Evolutionary conservation across 768 basidiomycete genomes (phyloP).

Genomic region (Strobilomyces echinocephalus): DNA sequence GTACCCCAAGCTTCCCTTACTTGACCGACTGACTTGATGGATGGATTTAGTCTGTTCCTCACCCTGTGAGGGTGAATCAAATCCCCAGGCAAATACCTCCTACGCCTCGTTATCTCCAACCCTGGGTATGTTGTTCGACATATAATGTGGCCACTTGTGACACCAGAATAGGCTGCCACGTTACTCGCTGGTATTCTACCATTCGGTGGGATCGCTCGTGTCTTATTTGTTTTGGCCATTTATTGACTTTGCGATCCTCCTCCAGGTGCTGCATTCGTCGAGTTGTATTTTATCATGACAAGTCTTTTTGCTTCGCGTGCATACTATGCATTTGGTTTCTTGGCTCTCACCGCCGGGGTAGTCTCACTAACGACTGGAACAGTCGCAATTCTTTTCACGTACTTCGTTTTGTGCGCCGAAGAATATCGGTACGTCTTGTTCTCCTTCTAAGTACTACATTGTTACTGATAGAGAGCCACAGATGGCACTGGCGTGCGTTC

Average conservation of each 20-base stretch:
- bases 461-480: constrained; percentile 24
- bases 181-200: constrained; percentile 89
- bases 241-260: not conserved
- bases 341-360: constrained; percentile 80
- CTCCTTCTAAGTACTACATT: not conserved
- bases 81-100: constrained; percentile 98
- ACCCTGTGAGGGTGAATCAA: constrained; percentile 85
- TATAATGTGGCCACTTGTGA: constrained; percentile 5
- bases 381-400: constrained; percentile 81
- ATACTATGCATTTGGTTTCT: constrained; percentile 95
- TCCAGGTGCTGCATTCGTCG: constrained; percentile 91
- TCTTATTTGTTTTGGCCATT: constrained; percentile 2
- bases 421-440: constrained; percentile 68
- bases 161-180: constrained; percentile 49
- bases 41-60: constrained; percentile 51
- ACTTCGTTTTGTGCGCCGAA: constrained; percentile 90
- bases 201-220: constrained; percentile 54
- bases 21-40: constrained; percentile 6
- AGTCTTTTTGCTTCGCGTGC: constrained; percentile 88
- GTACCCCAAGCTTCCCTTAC: constrained; percentile 18
- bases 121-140: constrained; percentile 52
- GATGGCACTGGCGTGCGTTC: constrained; percentile 98
- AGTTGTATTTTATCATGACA: constrained; percentile 88
- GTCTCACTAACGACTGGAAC: constrained; percentile 87
- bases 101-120: constrained; percentile 74